phyloP scores from a whole-genome alignment of 768 basidiomycete species.

The Peribolospora baueri region DNA sequence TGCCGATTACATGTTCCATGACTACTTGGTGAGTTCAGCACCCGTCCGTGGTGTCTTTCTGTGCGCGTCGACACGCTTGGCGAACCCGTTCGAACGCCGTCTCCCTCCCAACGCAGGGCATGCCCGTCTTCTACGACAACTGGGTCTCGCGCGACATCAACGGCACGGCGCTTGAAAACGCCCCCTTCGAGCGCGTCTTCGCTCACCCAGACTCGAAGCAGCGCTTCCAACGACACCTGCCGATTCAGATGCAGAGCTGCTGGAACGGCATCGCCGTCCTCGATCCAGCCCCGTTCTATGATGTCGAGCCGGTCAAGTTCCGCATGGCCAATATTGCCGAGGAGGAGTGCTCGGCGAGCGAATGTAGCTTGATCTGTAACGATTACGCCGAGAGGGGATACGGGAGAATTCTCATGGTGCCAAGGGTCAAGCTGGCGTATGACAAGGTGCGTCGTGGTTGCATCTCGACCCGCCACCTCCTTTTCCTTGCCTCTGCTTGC shows the following conservation, averaged over 20 bases:
- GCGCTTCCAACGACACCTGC: constrained; percentile 75
- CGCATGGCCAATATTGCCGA: constrained; percentile 78
- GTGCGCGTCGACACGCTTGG: background rate
- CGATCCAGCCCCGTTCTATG: constrained; percentile 87
- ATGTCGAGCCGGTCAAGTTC: constrained; percentile 71
- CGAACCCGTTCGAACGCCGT: background rate
- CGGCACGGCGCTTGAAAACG: constrained; percentile 92
- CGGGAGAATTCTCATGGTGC: constrained; percentile 92
- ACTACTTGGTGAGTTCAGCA: constrained; percentile 43
- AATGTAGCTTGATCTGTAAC: constrained; percentile 92
- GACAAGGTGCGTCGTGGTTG: constrained; percentile 35
- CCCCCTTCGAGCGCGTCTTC: constrained; percentile 84
- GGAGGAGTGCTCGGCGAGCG: constrained; percentile 78
- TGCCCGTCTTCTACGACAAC: constrained; percentile 83
- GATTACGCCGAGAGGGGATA: constrained; percentile 95
- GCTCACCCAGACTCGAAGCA: constrained; percentile 49
- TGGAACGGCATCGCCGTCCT: constrained; percentile 96
- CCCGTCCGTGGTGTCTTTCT: background rate
- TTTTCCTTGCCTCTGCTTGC: background rate
- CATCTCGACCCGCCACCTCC: background rate
- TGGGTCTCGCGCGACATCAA: constrained; percentile 99
- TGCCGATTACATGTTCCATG: constrained; percentile 97
- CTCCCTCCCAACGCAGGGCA: constrained; percentile 22
- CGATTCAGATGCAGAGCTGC: constrained; percentile 87
- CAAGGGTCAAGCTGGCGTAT: constrained; percentile 85